These are phyloP conservation scores for Coemansia sp. DNA, from an alignment of 192 early-diverging fungal genomes.

Conservation along the genomic window DNA sequence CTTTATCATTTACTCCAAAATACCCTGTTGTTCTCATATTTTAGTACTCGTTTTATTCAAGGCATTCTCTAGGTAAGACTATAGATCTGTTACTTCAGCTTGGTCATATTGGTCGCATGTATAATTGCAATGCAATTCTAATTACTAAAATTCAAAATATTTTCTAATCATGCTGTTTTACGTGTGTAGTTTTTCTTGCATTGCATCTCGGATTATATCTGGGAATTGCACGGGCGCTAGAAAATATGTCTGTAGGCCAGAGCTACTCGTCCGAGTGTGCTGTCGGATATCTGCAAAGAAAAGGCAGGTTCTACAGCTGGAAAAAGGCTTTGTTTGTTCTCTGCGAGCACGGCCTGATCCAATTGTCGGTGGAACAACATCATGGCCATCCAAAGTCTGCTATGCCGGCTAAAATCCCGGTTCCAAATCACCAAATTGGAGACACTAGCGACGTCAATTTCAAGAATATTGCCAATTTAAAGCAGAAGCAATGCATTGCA, in stretches of 20 bases:
- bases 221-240: not conserved
- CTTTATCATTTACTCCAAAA: not conserved
- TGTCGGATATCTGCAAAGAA: constrained; percentile 40
- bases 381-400: not conserved
- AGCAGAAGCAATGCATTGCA: constrained; percentile 25
- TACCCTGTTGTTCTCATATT: not conserved
- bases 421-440: constrained; percentile 23
- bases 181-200: not conserved
- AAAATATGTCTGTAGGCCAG: not conserved
- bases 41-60: not conserved
- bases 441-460: constrained; percentile 16
- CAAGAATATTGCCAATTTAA: not conserved
- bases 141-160: not conserved
- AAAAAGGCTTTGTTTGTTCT: constrained; percentile 33
- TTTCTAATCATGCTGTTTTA: not conserved
- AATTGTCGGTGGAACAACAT: constrained; percentile 24
- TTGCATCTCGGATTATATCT: not conserved
- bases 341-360: constrained; percentile 19
- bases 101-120: too few species aligned
- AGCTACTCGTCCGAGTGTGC: constrained; percentile 7
- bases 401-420: not conserved
- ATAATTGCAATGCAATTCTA: not conserved
- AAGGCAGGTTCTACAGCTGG: constrained; percentile 53
- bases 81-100: not conserved
- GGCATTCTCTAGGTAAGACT: not conserved